A percentile compares a stretch with the other conserved stretches of the same genome.
Conservation (phyloP, 2,329 filamentous ascomycete species). For the Aspergillus pseudotamarii region DNA sequence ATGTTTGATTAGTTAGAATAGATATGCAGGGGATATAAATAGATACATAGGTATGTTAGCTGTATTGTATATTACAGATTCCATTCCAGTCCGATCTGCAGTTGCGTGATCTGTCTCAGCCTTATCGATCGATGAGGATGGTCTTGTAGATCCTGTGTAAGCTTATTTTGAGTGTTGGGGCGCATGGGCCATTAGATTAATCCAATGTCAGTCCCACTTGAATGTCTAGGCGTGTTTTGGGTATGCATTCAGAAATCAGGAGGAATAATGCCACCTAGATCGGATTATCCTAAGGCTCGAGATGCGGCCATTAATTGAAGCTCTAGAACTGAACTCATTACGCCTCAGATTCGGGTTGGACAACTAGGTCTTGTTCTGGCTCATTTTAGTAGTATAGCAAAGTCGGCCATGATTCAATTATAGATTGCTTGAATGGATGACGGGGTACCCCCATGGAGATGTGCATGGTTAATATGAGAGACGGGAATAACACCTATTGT, state of each 20-base stretch:
- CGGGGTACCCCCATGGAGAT: background rate
- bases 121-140: background rate
- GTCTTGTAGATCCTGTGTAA: background rate
- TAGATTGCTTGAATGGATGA: background rate
- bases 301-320: background rate
- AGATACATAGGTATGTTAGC: background rate
- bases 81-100: background rate
- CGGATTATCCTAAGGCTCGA: background rate
- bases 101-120: background rate
- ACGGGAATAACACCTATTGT: background rate
- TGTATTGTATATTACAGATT: background rate
- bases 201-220: background rate
- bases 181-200: background rate
- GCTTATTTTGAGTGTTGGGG: background rate
- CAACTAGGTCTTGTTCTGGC: background rate
- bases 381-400: background rate
- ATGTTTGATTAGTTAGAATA: background rate
- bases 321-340: background rate
- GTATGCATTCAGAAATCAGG: background rate
- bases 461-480: background rate
- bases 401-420: background rate
- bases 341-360: background rate
- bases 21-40: background rate
- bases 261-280: background rate
- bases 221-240: background rate